Evolutionary conservation across 352 stramenopile species (phyloP), one percentile per base, ranked within the genome.

Genomic region (Pythium scleroteichum): DNA sequence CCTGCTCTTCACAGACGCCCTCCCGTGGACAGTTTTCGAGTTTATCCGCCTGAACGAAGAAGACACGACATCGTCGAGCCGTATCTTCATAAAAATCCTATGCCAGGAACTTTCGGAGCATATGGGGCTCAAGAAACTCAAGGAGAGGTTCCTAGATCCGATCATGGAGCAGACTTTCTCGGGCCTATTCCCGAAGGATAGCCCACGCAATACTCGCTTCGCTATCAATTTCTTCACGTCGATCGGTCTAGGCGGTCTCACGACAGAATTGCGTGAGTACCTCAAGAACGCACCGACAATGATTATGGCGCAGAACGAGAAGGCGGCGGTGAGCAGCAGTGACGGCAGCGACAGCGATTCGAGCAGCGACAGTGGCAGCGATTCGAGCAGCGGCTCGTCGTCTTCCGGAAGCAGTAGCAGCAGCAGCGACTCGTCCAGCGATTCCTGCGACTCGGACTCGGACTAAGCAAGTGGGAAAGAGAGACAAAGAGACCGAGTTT

Each of bases 21-120:
- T 99, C 55, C 96, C 97, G 4, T 99, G 98, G 98, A 98, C 94
- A 10, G 92, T 98, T 20, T 88, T 99, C 51, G 90, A 97, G 62
- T 94, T 93, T 59, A 98, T 99, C 51, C 91, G 94, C 42, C 66
- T 99, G 53, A 99, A 97, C 59, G 97, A 99, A 73, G 95, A 99
- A 57, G 97, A 99, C 59, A 99, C 98, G 27, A 99, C 97, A n/a
- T 98, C 93, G 19, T 98, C 93, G 4, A 98, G 87, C 41, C 92
- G 98, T 75, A 99, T 99, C 71, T 99, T 99, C 69, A 96, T 99
- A 69, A 99, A 99, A 84, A 98, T 99, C 68, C 74, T 99, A 33
- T 94, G 95, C 38, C 96, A 99, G 71, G 97, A 99, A 69, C 91
- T 99, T 19, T 96, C 94, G 23, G 93, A 99, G 73, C 91, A 98